A percentile compares a stretch with the other conserved stretches of the same genome.
These are phyloP conservation scores for Lichtheimia ornata DNA, from an alignment of 371 early-diverging fungal species.

Conservation along the genomic window DNA sequence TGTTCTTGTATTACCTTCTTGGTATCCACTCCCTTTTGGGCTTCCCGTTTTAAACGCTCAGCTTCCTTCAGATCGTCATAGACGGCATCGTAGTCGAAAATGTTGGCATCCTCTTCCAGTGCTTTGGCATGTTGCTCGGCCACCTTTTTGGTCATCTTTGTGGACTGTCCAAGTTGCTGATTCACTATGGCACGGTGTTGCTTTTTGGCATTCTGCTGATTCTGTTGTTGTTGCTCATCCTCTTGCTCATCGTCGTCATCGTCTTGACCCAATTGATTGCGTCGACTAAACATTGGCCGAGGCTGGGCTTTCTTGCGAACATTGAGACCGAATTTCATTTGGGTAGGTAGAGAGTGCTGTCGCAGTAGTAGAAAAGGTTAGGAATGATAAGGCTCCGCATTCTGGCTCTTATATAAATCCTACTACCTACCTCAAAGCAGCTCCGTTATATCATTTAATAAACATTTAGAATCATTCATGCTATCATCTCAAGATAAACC, in stretches of 20 bases:
- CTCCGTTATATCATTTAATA: too few relatives aligned
- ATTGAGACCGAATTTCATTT: slow-evolving; percentile 49
- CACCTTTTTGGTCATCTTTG: slow-evolving; percentile 37
- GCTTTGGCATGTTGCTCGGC: slow-evolving; percentile 65
- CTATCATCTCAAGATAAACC: too few relatives aligned
- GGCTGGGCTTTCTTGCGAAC: slow-evolving; percentile 34
- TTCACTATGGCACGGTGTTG: slow-evolving; percentile 30
- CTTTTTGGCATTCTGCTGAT: slow-evolving; percentile 20
- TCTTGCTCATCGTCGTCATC: slow-evolving; percentile 25
- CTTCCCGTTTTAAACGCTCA: slow-evolving; percentile 54
- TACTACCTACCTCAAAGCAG: not conserved
- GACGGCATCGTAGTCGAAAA: slow-evolving; percentile 90
- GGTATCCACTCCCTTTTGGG: slow-evolving; percentile 35
- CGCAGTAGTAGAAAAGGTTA: not conserved
- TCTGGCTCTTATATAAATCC: not conserved
- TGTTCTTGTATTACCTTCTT: slow-evolving; percentile 31
- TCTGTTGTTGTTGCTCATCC: slow-evolving; percentile 13
- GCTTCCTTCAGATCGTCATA: slow-evolving; percentile 83
- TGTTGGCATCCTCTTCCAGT: slow-evolving; percentile 77
- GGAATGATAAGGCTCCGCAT: too few relatives aligned
- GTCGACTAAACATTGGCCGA: slow-evolving; percentile 5
- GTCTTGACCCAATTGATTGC: slow-evolving; percentile 29
- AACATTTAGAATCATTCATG: too few relatives aligned
- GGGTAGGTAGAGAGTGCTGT: not conserved
- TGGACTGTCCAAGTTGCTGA: slow-evolving; percentile 29